A percentile compares a stretch with the other conserved stretches of the same genome.
These are phyloP conservation scores for Besnoitia besnoiti DNA, from an alignment of 169 alveolate species.

Conservation along the genomic window DNA sequence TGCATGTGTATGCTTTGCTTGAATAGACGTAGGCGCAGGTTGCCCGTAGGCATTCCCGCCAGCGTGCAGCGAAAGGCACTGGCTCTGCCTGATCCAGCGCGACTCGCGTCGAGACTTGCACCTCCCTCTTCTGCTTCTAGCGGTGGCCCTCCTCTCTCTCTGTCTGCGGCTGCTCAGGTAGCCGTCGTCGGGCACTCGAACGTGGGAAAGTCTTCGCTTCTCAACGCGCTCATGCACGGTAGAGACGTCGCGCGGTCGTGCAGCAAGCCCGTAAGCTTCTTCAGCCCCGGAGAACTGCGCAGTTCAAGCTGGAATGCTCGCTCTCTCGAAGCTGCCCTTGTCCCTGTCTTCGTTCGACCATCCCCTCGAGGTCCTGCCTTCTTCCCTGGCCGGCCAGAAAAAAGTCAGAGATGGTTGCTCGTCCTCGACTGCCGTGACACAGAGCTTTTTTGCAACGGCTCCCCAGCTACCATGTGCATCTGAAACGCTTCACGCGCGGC, in stretches of 20 bases:
- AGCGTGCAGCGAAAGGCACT: too few species aligned
- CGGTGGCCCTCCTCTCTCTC: slow-evolving; percentile 9
- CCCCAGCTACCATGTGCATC: too few species aligned
- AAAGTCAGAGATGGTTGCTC: too few species aligned
- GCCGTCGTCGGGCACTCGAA: slow-evolving; percentile 93
- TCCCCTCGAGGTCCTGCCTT: too few species aligned
- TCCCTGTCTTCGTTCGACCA: neutral
- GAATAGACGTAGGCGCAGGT: too few species aligned
- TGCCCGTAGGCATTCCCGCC: neutral
- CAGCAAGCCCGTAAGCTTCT: slow-evolving; percentile 66
- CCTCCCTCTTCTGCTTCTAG: neutral
- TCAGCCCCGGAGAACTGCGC: too few species aligned
- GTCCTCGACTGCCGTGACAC: too few species aligned
- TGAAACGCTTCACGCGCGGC: too few species aligned
- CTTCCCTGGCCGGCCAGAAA: too few species aligned
- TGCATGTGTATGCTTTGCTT: neutral
- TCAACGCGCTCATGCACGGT: slow-evolving; percentile 87
- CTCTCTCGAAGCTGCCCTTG: neutral
- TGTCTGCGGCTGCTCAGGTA: slow-evolving; percentile 73
- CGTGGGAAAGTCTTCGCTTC: slow-evolving; percentile 93
- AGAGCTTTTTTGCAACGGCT: too few species aligned
- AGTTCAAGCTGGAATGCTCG: neutral
- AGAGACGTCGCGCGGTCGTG: slow-evolving; percentile 78
- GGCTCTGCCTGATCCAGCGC: neutral
- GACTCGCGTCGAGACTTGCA: neutral